Evolutionary conservation across 2,329 filamentous ascomycete genomes (phyloP), one percentile per base, ranked within the genome.

Genomic region (Cladosporium sp.): DNA sequence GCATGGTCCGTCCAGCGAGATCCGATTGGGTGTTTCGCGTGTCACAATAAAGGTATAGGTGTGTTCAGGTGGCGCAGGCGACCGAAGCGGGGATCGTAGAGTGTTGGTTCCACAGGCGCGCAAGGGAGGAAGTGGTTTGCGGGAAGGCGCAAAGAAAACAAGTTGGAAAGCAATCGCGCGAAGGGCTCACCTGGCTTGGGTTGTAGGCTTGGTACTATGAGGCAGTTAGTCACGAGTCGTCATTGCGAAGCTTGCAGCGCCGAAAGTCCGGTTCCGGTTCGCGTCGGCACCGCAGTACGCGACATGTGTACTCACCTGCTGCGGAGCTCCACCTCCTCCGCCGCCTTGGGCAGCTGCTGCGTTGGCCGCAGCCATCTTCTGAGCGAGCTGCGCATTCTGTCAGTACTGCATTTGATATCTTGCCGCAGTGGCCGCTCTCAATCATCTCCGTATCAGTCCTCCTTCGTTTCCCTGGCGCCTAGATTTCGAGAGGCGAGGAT

Each of bases 191-290:
- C 56, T 56, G 54, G 41, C 54, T 52, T 32, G 57, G 58, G 8
- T 60, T 59, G 52, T 65, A 82, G 59, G 79, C 74, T 70, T 82
- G 78, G 68, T 82, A 82, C 63, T 74, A 67, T n/a, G 8, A 38
- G n/a, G 9, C 33, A 18, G 48, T 50, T 33, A 50, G 48, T 50
- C 19, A 43, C 44, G 38, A 13, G 42, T 41, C n/a, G 40, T 69
- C 74, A 48, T 72, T 69, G 74, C 48, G 71, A 69, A 59, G 71
- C 72, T 72, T 74, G 57, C 33, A 52, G 50, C 42, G 53, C 66
- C 62, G 66, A 63, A 42, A 42, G 52, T 34, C 16, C 19, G 33
- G 40, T 43, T 45, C 48, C 52, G 38, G 59, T 61, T 60, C 64
- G 56, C 61, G 44, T 37, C 49, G 45, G 48, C 51, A 35, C n/a